Conservation (phyloP, 2,329 filamentous ascomycete species). For the Ophiostoma piceae region DNA sequence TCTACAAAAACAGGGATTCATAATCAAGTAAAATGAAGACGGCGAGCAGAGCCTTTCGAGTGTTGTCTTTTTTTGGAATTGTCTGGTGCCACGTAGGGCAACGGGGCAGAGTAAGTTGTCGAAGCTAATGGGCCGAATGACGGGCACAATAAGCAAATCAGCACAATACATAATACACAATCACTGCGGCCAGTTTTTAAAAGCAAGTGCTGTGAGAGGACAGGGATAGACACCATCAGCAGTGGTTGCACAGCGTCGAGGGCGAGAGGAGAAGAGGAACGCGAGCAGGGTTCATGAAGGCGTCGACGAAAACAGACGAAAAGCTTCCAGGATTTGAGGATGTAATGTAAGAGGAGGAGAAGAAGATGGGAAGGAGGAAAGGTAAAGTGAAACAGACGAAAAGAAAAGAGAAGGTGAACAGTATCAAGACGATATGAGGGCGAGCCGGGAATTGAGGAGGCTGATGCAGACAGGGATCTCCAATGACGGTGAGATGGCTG, state of each 20-base stretch:
- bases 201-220: background rate
- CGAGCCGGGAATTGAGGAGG: no score
- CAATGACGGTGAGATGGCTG: background rate
- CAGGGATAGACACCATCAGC: background rate
- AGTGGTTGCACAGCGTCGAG: constrained; percentile 3
- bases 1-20: background rate
- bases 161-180: no score
- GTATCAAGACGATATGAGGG: background rate
- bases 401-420: background rate
- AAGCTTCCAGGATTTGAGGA: background rate
- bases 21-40: no score
- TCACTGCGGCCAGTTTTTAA: background rate
- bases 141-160: no score
- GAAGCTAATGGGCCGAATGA: no score
- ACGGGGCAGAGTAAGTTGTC: background rate
- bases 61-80: background rate
- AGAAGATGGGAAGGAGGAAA: background rate
- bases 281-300: background rate
- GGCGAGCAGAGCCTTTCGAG: background rate
- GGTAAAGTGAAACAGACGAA: background rate
- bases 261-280: background rate
- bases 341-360: background rate
- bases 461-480: background rate
- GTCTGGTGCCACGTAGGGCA: constrained; percentile 1
- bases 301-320: constrained; percentile 5